These are phyloP conservation scores for Fusarium piperis DNA, from an alignment of 2,329 filamentous ascomycete genomes.

Conservation along the genomic window DNA sequence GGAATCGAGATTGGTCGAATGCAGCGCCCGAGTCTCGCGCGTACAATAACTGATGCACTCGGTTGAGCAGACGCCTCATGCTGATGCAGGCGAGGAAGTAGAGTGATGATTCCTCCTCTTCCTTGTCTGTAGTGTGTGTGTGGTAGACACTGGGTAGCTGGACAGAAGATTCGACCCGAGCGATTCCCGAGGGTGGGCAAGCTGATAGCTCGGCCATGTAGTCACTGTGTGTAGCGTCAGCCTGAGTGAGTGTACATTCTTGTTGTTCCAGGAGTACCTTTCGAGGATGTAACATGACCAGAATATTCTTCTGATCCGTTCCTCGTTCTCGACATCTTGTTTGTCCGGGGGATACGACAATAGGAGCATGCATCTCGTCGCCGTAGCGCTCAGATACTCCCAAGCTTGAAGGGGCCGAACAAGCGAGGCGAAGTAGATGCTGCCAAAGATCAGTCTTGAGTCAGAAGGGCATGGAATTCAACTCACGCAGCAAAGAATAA, in stretches of 20 bases:
- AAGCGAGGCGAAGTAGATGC: conserved; percentile 60
- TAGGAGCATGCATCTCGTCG: conserved; percentile 60
- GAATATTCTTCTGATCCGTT: conserved; percentile 61
- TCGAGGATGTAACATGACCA: conserved; percentile 66
- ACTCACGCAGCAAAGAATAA: conserved; percentile 61
- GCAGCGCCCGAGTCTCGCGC: conserved; percentile 56
- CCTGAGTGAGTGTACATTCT: rapidly evolving
- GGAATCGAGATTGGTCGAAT: conserved; percentile 56
- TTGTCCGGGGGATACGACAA: conserved; percentile 54
- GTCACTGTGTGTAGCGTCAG: conserved; percentile 48
- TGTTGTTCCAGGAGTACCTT: conserved; percentile 45
- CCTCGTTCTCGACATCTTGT: conserved; percentile 52
- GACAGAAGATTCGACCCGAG: conserved; percentile 61
- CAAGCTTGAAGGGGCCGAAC: conserved; percentile 62
- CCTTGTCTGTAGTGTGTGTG: conserved; percentile 51
- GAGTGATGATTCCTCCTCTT: conserved; percentile 59
- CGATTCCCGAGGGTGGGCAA: conserved; percentile 60
- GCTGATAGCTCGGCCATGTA: conserved; percentile 63
- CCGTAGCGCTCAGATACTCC: conserved; percentile 60
- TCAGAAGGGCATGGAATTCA: rapidly evolving
- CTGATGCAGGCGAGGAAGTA: conserved; percentile 65
- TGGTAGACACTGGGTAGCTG: conserved; percentile 58
- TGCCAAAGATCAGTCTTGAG: neutral
- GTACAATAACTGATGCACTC: conserved; percentile 61
- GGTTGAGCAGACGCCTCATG: conserved; percentile 58